These are phyloP conservation scores for Erodium moschatum DNA, from an alignment of 441 rosid species.

Conservation along the genomic window DNA sequence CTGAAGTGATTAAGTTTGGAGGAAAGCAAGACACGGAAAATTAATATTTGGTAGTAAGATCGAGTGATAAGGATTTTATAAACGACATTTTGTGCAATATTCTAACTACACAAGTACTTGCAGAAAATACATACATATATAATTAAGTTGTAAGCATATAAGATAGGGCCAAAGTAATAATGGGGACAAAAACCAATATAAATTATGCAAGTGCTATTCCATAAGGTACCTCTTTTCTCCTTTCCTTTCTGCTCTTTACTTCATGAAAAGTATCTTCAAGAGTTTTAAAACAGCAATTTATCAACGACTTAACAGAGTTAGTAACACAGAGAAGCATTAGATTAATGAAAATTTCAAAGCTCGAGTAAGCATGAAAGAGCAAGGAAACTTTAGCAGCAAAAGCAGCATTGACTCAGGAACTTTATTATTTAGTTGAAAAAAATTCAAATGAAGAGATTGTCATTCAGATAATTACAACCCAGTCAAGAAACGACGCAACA, in stretches of 20 bases:
- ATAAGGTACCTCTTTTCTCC: slow-evolving; percentile 44
- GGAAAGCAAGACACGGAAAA: neutral
- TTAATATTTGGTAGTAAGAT: neutral
- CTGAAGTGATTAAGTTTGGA: slow-evolving; percentile 16
- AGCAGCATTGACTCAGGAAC: neutral
- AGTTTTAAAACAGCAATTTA: slow-evolving; percentile 15
- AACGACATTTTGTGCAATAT: neutral
- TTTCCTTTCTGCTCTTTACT: slow-evolving; percentile 57
- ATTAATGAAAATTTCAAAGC: neutral
- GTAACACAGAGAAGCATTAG: neutral
- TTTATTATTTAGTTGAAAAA: neutral
- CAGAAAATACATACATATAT: neutral
- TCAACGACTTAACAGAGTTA: slow-evolving; percentile 1
- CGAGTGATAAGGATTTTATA: neutral
- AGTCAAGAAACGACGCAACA: neutral
- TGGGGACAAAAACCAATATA: slow-evolving; percentile 1
- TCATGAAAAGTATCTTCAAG: slow-evolving; percentile 45
- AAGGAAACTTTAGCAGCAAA: neutral
- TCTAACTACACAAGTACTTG: slow-evolving; percentile 2
- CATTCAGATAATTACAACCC: slow-evolving; percentile 1
- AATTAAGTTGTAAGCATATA: neutral
- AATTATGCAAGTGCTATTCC: neutral
- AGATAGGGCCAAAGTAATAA: neutral
- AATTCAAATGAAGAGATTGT: neutral
- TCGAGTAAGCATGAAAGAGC: neutral